Base-by-base conservation (phyloP, 345 rosid genomes). In the Adansonia digitata region DNA sequence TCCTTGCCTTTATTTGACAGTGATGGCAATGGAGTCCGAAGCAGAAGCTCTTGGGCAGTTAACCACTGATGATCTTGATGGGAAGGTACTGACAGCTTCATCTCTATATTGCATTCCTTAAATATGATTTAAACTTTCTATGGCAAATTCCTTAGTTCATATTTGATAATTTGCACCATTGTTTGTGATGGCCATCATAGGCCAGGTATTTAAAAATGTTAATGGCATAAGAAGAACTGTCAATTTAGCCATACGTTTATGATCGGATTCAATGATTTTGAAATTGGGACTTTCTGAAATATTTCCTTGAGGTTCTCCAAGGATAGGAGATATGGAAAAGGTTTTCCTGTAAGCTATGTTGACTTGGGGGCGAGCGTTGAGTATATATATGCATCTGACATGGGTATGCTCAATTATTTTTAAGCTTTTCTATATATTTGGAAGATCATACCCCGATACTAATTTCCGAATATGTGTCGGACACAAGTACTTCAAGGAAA, bases 1-100 rank as follows among this genome's bases (percentile, higher is more conserved):
- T 2, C 26, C 6, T 49, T 15, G 1, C 7, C 11, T 26, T 46
- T 7, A 18, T 1, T 71, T 48, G 42, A 42, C 17, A 86, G 90
- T 86, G 24, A 17, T 89, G 90, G 79, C 86, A 76, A 89, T 91
- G 97, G 97, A 91, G 81, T 91, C 93, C 4, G 84, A 89, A 84
- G 92, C 91, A 26, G 90, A 91, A 66, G 88, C 93, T 57, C 79
- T 91, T 70, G 89, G 87, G 57, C 90, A 91, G 82, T 79, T 91
- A 76, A 81, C 92, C 69, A 80, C 88, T 1, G 90, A 84, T 74
- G 93, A 89, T 67, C 88, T 91, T 71, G 93, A 86, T 39, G 92
- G 91, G 64, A 91, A 91, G 97, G 97, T 88, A 85, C 27, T 29
- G 59, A 31, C 72, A 39, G 18, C 12, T 48, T 7, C 35, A 52